Base-by-base conservation (phyloP, 2,329 filamentous ascomycete genomes). In the Exserohilum rostratum region DNA sequence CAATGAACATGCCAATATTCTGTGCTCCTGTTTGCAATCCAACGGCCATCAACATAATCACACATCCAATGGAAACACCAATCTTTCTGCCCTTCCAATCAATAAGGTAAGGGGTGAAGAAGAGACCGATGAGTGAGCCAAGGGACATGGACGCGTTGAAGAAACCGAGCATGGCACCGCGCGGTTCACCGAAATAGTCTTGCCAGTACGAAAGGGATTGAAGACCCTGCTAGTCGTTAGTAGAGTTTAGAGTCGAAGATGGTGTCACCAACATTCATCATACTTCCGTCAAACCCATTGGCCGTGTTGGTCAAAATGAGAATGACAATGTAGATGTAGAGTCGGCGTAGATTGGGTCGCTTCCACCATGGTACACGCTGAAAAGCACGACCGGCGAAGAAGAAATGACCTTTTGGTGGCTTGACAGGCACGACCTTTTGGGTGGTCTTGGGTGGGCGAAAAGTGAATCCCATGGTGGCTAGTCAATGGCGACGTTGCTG, bases 271-370 rank as follows among this genome's bases (percentile, higher is more conserved):
- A 49, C 46, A 22, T 53, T 53, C 45, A 53, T 49, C 82, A 61
- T 86, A 11, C 83, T 57, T 80, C 45, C 50, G 15, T 53, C 50
- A 30, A 53, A 85, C 13, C 83, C 83, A 68, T 83, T 83, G 76
- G 67, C 62, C 2, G 66, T 60, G n/a, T 58, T 56, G 5, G 55
- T 53, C 27, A 57, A 25, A 13, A 58, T 53, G 17, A 53, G 50
- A 46, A 58, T 45, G 45, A 58, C 49, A 20, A 61, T 58, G 42
- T 53, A 58, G 33, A 53, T 22, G 46, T 61, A 58, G 12, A 58
- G 58, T 30, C 13, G 42, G 31, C 58, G 58, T n/a, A 61, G 51
- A 18, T 58, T 55, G 6, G 43, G 43, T 22, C 33, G 38, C 37
- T 53, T 52, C 50, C 52, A 58, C 58, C 55, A 61, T 33, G 44